Base-by-base conservation (phyloP, 2,329 filamentous ascomycete genomes). In the Xylaria sp. region DNA sequence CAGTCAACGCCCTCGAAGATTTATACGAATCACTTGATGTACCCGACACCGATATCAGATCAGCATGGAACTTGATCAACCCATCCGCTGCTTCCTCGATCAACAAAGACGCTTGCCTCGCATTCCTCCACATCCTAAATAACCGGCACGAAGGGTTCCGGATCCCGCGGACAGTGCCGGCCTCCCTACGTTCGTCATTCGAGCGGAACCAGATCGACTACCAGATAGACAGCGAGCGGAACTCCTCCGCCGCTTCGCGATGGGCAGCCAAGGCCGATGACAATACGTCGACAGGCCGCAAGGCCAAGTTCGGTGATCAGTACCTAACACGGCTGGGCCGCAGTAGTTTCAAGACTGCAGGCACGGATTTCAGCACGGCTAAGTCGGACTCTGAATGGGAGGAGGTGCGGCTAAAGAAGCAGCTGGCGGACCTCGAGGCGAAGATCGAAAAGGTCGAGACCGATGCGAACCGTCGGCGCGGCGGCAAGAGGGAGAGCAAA, bases 121-220 rank as follows among this genome's bases (percentile, higher is more conserved):
- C 94, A 17, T 99, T 99, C 82, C 86, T 99, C 56, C 96, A 99
- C 82, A 97, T 99, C 75, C 90, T 99, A 64, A 98, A 97, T 83
- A 92, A 96, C 84, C 89, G 96, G 55, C 95, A 98, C 80, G 95
- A 98, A 78, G 96, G 96, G 47, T 98, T 89, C 85, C 91, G 96
- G 69, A 97, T 99, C 78, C 96, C 96, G 48, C 91, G 96, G 75
- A 92, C 90, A 34, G 93, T 99, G 11, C 96, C 96, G 0, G 92
- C 95, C 0, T 96, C 92, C n/a, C 87, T 99, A 48, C 90, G 96
- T 47, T 86, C 93, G 34, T 95, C 91, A 68, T 99, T 99, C 77
- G 95, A 99, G 82, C 92, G 93, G 78, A 97, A 97, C 78, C 90
- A 97, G 80, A 98, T 99, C 79, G 94, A 98, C 82, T 99, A 98